Evolutionary conservation across 805 yeast genomes (phyloP), one percentile per base, ranked within the genome.

Genomic region (Yamadazyma akitaensis): DNA sequence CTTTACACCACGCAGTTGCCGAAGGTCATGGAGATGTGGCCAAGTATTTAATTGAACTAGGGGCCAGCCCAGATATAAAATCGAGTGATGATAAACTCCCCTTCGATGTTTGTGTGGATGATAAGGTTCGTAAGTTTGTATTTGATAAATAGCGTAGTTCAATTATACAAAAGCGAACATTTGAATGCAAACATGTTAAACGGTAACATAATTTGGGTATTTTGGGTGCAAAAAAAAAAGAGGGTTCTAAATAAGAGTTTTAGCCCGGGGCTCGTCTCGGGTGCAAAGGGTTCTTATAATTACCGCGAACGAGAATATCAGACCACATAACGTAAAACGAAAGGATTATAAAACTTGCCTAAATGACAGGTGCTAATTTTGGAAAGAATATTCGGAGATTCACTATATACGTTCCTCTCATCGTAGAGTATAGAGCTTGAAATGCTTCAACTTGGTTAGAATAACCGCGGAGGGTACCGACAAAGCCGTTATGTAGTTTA

Each of bases 1-100:
- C 96, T 1, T 62, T 92, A 49, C 96, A 88, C 62, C 96, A 88
- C 64, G 96, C 97, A 0, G 66, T 85, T 46, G 89, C 96, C 0
- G 98, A 91, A 64, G 97, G 96, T 0, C 84, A 83, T 55, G 90
- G 85, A 1, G 96, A 87, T 48, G 79, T 80, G 10, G 96, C 87
- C 0, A 70, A 81, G 1, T 57, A 70, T 30, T 65, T 91, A 40
- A 81, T 83, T 1, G 72, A 75, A 43, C 68, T 75, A 5, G 92
- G 92, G 0, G 97, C 96, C 0, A 89, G 86, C 53, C 62, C 71
- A 10, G 63, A 58, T 17, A 46, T 70, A 12, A 67, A 65, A 42
- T 80, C 76, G 52, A 50, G 56, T 1, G 85, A 81, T 11, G 88
- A 83, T 2, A 66, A 76, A 46, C 74, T 57, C 4, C 61, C 75